These are phyloP conservation scores for Candida coleopterorum DNA, from an alignment of 805 yeast species.

Conservation along the genomic window DNA sequence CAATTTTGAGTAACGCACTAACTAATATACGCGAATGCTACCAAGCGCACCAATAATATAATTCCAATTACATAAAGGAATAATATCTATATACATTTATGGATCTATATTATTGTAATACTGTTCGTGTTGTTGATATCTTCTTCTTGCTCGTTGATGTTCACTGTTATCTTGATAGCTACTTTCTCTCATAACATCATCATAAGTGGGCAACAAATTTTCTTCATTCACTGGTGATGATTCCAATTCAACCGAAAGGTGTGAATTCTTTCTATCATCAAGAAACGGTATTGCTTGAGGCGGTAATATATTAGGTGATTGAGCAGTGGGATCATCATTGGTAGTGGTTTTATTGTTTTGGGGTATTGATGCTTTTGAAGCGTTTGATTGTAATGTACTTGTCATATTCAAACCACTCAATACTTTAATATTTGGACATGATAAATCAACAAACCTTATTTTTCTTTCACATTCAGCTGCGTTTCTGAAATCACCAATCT, in stretches of 20 bases:
- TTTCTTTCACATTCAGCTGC: constrained; percentile 17
- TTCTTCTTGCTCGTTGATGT: constrained; percentile 28
- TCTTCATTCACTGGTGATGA: neutral
- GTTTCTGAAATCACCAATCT: constrained; percentile 16
- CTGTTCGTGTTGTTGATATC: constrained; percentile 29
- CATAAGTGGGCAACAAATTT: constrained; percentile 29
- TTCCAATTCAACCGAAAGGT: neutral
- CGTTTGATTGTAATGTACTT: constrained; percentile 20
- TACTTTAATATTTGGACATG: constrained; percentile 27
- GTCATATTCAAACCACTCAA: constrained; percentile 30
- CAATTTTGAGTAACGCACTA: neutral
- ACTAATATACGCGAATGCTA: no score
- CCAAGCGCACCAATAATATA: no score
- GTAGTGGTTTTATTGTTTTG: constrained; percentile 1
- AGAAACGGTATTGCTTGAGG: neutral
- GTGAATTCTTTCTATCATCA: constrained; percentile 1
- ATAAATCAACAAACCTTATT: constrained; percentile 26
- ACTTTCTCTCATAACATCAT: constrained; percentile 30
- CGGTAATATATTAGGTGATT: neutral
- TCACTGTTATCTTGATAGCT: constrained; percentile 28
- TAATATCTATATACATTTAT: neutral
- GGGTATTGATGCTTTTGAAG: constrained; percentile 19
- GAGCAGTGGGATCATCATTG: neutral
- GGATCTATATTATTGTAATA: constrained; percentile 20
- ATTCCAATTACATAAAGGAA: no score